Base-by-base conservation (phyloP, 805 yeast species). In the Metschnikowia matae region DNA sequence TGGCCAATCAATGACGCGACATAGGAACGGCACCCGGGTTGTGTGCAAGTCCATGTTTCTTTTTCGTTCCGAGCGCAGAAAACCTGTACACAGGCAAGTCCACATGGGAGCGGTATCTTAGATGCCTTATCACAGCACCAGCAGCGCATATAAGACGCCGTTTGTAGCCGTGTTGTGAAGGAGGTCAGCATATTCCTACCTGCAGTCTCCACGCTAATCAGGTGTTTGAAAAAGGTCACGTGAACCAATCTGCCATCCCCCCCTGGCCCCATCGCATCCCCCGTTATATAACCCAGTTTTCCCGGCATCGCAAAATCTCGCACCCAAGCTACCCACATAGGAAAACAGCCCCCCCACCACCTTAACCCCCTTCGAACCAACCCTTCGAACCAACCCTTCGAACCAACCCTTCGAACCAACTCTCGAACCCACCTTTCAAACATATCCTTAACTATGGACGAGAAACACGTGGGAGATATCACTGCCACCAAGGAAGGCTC, bases 401-500 rank as follows among this genome's bases (percentile, higher is more conserved):
- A n/a, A n/a, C n/a, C n/a, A n/a, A n/a, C n/a, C n/a, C n/a, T n/a
- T n/a, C n/a, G n/a, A n/a, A n/a, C n/a, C n/a, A n/a, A n/a, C n/a
- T n/a, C n/a, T n/a, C n/a, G n/a, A n/a, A 14, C 0, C 14, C 11
- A 23, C 23, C 21, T 14, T 26, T 6, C 6, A 3, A 37, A 37
- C 11, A 8, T 26, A 8, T 26, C 29, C 29, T 11, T 8, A 8
- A 26, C 14, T 13, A 42, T 42, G 45, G 38, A 48, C 33, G 60
- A 55, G 38, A 57, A 57, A 38, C 20, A 11, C 14, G 41, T 46
- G 15, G 54, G 49, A 45, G 39, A 43, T 18, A 48, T 14, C 32
- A 14, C 32, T 31, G 32, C 51, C 37, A 62, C 51, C 37, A 62
- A 64, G 51, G 64, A 61, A 46, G 50, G 51, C 35, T 46, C 50